Evolutionary conservation across 768 basidiomycete species (phyloP), one percentile per base, ranked within the genome.

Genomic region (Mycena amicta): DNA sequence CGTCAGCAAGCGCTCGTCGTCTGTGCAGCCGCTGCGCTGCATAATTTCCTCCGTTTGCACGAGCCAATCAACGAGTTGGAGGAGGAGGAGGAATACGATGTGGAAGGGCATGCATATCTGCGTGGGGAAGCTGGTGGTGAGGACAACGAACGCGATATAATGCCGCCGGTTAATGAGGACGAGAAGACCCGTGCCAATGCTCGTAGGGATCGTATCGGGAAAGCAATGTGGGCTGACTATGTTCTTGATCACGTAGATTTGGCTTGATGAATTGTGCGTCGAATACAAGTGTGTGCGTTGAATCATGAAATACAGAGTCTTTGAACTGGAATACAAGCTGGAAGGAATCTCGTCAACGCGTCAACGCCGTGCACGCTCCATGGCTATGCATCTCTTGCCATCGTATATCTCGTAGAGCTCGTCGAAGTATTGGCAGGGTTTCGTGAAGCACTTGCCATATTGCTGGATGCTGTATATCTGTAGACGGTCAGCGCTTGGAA

Each of bases 1-100:
- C 40, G 56, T 0, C 60, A 50, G 11, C 70, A 71, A 49, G 58
- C 63, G 11, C 22, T 41, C 1, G 40, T 67, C 12, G 56, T 71
- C 27, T 49, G 29, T 28, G 66, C 62, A 2, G 41, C 55, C 29
- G 30, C 23, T 26, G 62, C 54, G 16, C 39, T 70, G 2, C 67
- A 66, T 59, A 69, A 68, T 45, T 68, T 69, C 61, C 59, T 69
- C 30, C 62, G 67, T 5, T 20, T 62, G 22, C 56, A 67, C 52
- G 57, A 64, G 27, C 63, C 33, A 4, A 20, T 53, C n/a, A 27
- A 53, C 52, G 30, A 37, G 18, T 26, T 53, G 3, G 22, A 12
- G 5, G 37, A 53, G 23, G 52, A 53, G n/a, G 52, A 53, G 5
- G 52, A 53, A 40, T 53, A 53, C 37, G 52, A 53, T 39, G 52